Evolutionary conservation across 2,329 filamentous ascomycete genomes (phyloP), one percentile per base, ranked within the genome.

Genomic region (Fusarium nematophilum): DNA sequence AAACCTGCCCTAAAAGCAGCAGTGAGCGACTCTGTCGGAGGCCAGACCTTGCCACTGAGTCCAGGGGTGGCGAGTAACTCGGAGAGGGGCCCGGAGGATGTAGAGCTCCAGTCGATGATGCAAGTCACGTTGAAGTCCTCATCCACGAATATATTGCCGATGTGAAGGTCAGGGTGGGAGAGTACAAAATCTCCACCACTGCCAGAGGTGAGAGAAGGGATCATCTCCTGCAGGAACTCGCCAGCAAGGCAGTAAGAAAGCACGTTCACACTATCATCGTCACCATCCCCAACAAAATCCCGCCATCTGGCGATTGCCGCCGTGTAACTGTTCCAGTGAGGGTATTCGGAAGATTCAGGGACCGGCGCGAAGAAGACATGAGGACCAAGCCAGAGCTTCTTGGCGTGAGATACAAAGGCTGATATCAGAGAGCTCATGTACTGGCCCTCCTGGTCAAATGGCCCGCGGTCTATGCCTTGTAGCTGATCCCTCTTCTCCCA

Each of bases 301-400:
- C 27, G 11, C 53, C 62, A 65, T 15, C 39, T 23, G 11, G 26
- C 13, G 3, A 33, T 21, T 13, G 59, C 56, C 4, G 9, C 13
- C 9, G 4, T 45, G 33, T 68, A 67, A 29, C 57, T 68, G 3
- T 26, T 23, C 50, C 53, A 54, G 6, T 23, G 63, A 25, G 49
- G 29, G 33, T 68, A 74, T 10, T 71, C 64, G 7, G 39, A 26
- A 5, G 50, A 26, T 26, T 66, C 53, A 33, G 68, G 71, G 31
- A 72, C 50, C 3, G 69, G 72, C 9, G 70, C 70, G 38, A 71
- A 70, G 38, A 72, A 72, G 37, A 13, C 45, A 40, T 73, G 61
- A 7, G 68, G 64, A n/a, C 45, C 42, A 9, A 73, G 55, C 6
- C 50, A 42, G 51, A 73, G 70, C 51, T 71, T 56, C 43, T 63